Evolutionary conservation across 345 rosid species (phyloP).

Genomic region (Brassica cretica): DNA sequence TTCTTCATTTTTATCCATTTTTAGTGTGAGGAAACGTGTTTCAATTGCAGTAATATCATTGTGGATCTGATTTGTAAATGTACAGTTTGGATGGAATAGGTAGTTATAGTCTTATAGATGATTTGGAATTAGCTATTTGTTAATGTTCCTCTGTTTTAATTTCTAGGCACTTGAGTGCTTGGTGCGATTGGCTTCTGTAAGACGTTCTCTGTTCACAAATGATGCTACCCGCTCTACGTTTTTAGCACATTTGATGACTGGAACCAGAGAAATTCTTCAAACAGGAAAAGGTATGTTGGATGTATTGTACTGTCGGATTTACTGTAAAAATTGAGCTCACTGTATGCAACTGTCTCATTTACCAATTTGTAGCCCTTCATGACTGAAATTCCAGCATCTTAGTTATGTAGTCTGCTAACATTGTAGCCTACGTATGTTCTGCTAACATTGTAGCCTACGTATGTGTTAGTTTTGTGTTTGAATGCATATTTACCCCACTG

Average conservation of each 20-base stretch:
- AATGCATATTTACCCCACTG: background rate
- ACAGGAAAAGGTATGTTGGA: conserved; percentile 69
- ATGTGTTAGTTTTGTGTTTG: conserved; percentile 10
- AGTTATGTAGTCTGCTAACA: conserved; percentile 6
- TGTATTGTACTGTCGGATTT: conserved; percentile 1
- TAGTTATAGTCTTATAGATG: conserved; percentile 5
- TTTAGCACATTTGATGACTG: conserved; percentile 92
- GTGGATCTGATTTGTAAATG: conserved; percentile 17
- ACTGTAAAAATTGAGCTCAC: conserved; percentile 1
- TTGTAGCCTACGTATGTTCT: background rate
- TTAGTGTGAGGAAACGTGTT: background rate
- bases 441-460: background rate
- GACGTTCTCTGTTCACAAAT: conserved; percentile 86
- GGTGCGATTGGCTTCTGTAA: conserved; percentile 95
- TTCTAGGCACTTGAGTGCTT: conserved; percentile 95
- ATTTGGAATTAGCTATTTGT: background rate
- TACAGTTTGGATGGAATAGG: conserved; percentile 11
- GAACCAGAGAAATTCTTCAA: conserved; percentile 93
- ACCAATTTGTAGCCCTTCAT: conserved; percentile 10
- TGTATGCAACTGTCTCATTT: conserved; percentile 20
- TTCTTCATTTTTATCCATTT: background rate
- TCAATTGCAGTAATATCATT: conserved; percentile 16
- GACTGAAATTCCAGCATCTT: conserved; percentile 11
- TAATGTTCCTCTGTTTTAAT: conserved; percentile 27
- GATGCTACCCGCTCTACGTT: conserved; percentile 87